Evolutionary conservation across 2,329 filamentous ascomycete species (phyloP), one percentile per base, ranked within the genome.

Genomic region (Botrytis aclada): DNA sequence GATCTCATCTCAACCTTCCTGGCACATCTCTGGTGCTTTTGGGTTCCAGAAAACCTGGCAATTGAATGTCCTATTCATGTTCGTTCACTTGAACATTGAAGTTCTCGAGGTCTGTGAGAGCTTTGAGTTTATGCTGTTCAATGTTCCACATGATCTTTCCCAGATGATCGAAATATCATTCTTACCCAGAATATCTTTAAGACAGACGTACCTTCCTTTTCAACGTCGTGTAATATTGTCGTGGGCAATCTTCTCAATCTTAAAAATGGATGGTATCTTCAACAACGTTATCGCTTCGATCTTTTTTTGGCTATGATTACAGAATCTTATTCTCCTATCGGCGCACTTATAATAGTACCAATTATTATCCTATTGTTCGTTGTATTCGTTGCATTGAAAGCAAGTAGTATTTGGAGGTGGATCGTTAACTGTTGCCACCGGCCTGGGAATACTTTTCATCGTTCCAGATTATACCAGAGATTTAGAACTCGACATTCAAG

Each of bases 331-430:
- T 78, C 81, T 76, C 82, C 84, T 75, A 78, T 85, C 76, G 80
- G 84, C 73, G 82, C 82, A 72, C 80, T 86, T 75, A 81, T 86
- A 73, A 78, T 86, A 64, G 82, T 86, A 71, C 84, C 85, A 58
- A 85, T 86, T 74, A 77, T 83, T 72, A 80, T 86, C 54, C 81
- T 79, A 74, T 76, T 74, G 71, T 79, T 77, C 45, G 78, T 78
- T 75, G 80, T 80, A 76, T 79, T 77, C 73, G 76, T 81, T 70
- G 79, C 78, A 43, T 71, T 82, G 43, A 79, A 81, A 72, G 74
- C 76, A 54, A 72, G 76, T 56, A 74, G 77, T 69, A 74, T 76
- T 74, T 78, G 69, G 69, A 73, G 77, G 72, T 74, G 72, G 43
- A 74, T 78, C 45, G 56, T 74, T 61, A 45, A 67, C 34, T 73